Evolutionary conservation across 2,329 filamentous ascomycete species (phyloP).

Genomic region (Calcarisporium arbuscula): DNA sequence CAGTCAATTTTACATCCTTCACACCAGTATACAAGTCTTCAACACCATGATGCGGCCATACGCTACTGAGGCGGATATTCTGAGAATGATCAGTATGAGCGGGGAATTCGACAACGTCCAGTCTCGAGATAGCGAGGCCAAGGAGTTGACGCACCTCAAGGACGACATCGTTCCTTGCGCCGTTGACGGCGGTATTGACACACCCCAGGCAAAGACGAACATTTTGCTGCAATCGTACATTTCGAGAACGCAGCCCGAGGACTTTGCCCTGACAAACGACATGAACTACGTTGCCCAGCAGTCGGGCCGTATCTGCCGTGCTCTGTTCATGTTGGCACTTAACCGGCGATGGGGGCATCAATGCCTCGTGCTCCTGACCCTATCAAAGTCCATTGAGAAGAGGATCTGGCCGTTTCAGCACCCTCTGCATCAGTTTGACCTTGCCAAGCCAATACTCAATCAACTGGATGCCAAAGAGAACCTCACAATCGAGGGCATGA

Average conservation of each 20-base stretch:
- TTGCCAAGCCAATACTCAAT: constrained; percentile 75
- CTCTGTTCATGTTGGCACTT: constrained; percentile 94
- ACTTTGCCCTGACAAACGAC: constrained; percentile 90
- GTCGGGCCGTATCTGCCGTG: constrained; percentile 85
- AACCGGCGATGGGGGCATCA: constrained; percentile 95
- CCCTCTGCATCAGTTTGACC: constrained; percentile 89
- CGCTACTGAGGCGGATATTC: constrained; percentile 82
- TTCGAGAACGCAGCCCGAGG: constrained; percentile 77
- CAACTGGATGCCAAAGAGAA: constrained; percentile 78
- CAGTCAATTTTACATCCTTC: constrained; percentile 92
- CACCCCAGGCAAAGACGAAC: constrained; percentile 86
- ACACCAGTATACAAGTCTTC: constrained; percentile 92
- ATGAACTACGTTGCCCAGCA: constrained; percentile 95
- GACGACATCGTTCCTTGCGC: constrained; percentile 69
- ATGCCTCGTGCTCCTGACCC: constrained; percentile 80
- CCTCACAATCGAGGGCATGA: constrained; percentile 71
- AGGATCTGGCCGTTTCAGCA: constrained; percentile 93
- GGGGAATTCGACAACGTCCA: constrained; percentile 98
- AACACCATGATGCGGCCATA: constrained; percentile 87
- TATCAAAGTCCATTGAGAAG: constrained; percentile 97
- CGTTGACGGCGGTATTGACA: constrained; percentile 64
- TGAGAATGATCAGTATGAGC: constrained; percentile 96
- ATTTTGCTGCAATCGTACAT: constrained; percentile 93
- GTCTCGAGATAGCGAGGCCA: constrained; percentile 80
- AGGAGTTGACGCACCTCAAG: constrained; percentile 72